Conservation (phyloP, 805 yeast species). For the Pichia insulana region DNA sequence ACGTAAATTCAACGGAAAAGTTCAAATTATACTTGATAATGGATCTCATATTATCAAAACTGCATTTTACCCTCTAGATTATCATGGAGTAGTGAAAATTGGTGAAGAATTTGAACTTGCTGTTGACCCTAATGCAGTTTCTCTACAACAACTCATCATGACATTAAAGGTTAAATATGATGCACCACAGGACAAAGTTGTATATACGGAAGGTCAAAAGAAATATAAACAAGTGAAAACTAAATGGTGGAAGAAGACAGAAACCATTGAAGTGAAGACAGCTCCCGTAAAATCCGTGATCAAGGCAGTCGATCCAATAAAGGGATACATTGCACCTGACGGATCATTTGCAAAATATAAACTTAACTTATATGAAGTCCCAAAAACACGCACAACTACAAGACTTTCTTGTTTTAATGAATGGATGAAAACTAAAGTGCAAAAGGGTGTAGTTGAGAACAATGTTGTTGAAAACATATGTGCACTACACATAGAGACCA, state of each 20-base stretch:
- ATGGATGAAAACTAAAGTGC: slow-evolving; percentile 50
- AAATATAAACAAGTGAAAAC: slow-evolving; percentile 20
- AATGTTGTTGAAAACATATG: slow-evolving; percentile 35
- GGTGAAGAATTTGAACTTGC: slow-evolving; percentile 75
- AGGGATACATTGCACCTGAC: slow-evolving; percentile 60
- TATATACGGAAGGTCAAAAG: slow-evolving; percentile 45
- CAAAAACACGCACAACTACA: slow-evolving; percentile 40
- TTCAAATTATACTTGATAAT: slow-evolving; percentile 59
- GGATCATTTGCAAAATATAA: slow-evolving; percentile 85
- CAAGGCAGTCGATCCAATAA: slow-evolving; percentile 48
- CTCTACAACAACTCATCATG: slow-evolving; percentile 38
- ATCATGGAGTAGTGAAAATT: slow-evolving; percentile 28
- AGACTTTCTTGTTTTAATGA: slow-evolving; percentile 66
- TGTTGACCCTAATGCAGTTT: slow-evolving; percentile 45
- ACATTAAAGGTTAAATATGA: slow-evolving; percentile 64
- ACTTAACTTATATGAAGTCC: slow-evolving; percentile 39
- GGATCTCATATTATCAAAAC: slow-evolving; percentile 76
- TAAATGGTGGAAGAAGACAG: slow-evolving; percentile 23
- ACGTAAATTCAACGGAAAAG: slow-evolving; percentile 36
- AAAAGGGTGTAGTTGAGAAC: slow-evolving; percentile 24
- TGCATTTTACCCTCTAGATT: slow-evolving; percentile 28
- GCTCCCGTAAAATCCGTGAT: slow-evolving; percentile 39
- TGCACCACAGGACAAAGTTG: slow-evolving; percentile 44
- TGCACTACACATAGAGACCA: slow-evolving; percentile 57
- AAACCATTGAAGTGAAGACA: slow-evolving; percentile 33